Base-by-base conservation (phyloP, 2,329 filamentous ascomycete species). In the Claviceps sp. region DNA sequence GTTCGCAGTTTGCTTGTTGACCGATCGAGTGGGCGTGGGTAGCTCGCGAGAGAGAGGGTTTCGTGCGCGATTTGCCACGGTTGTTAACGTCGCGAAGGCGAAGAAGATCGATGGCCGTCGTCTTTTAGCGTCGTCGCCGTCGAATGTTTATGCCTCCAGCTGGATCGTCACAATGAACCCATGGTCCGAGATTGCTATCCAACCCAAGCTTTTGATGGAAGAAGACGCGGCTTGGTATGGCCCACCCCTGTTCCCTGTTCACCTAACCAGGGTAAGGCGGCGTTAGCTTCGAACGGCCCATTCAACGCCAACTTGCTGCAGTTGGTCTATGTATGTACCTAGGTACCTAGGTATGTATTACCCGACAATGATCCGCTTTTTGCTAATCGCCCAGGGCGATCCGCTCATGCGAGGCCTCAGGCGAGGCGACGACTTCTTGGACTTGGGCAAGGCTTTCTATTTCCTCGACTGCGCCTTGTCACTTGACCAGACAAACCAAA, bases 151-250 rank as follows among this genome's bases (percentile, higher is more conserved):
- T 18, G 22, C 22, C 22, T 22, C 1, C 34, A n/a, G 16, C 34
- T 22, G 37, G 20, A 34, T 18, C 34, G 20, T 47, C 34, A n/a
- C 43, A 38, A 26, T 13, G 30, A n/a, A 43, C n/a, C 44, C n/a
- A 37, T 24, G 14, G 14, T 20, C 24, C 38, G 47, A 24, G 20
- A 20, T 37, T 50, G 44, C 20, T 47, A 24, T 51, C n/a, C 43
- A 47, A 41, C 22, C 30, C 46, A 46, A 44, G 53, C 38, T 48
- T 54, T 54, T 54, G 50, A 50, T 43, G n/a, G 24, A 34, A 37
- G 26, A 47, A 54, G 50, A 52, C 53, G 53, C 44, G 50, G 50
- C 47, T 20, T 40, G 50, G 50, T 34, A 34, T 37, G 45, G 30
- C 24, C 53, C 47, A 52, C 53, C 43, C 47, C 47, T 50, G 51